A percentile compares a stretch with the other conserved stretches of the same genome.
phyloP scores from a whole-genome alignment of 257 asterid species.

The Mentha longifolia region DNA sequence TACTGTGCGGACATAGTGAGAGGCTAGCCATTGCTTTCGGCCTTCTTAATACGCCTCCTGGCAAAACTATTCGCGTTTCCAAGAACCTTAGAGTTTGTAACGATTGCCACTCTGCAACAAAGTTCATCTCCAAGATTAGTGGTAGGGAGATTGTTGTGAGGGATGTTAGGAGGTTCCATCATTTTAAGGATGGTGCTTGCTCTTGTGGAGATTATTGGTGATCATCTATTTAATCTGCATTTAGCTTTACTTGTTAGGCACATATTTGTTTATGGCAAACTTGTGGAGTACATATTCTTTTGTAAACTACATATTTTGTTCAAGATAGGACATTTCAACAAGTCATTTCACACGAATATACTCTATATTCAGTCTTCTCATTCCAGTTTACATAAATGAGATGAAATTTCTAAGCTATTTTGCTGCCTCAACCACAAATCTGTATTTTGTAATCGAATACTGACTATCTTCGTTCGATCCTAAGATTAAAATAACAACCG shows the following conservation, averaged over 20 bases:
- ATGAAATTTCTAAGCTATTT: constrained; percentile 1
- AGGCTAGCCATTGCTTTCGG: constrained; percentile 87
- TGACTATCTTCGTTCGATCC: constrained; percentile 16
- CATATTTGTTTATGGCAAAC: background rate
- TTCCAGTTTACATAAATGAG: constrained; percentile 20
- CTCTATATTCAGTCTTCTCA: background rate
- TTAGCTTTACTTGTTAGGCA: background rate
- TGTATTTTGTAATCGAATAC: background rate
- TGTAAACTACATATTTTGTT: constrained; percentile 72
- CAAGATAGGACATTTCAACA: background rate
- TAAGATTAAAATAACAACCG: constrained; percentile 61
- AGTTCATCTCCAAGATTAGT: constrained; percentile 66
- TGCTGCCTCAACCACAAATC: background rate
- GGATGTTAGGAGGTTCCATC: constrained; percentile 88
- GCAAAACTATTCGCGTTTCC: constrained; percentile 68
- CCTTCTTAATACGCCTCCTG: constrained; percentile 68
- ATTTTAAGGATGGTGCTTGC: constrained; percentile 78
- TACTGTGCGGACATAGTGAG: constrained; percentile 88
- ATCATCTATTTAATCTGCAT: background rate
- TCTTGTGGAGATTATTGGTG: constrained; percentile 96
- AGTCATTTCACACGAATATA: background rate
- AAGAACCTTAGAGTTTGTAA: constrained; percentile 89
- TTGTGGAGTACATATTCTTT: constrained; percentile 50
- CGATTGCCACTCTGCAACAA: constrained; percentile 86
- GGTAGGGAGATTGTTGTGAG: constrained; percentile 81